A percentile compares a stretch with the other conserved stretches of the same genome.
These are phyloP conservation scores for Fusarium multiceps DNA, from an alignment of 2,329 filamentous ascomycete species.

Conservation along the genomic window DNA sequence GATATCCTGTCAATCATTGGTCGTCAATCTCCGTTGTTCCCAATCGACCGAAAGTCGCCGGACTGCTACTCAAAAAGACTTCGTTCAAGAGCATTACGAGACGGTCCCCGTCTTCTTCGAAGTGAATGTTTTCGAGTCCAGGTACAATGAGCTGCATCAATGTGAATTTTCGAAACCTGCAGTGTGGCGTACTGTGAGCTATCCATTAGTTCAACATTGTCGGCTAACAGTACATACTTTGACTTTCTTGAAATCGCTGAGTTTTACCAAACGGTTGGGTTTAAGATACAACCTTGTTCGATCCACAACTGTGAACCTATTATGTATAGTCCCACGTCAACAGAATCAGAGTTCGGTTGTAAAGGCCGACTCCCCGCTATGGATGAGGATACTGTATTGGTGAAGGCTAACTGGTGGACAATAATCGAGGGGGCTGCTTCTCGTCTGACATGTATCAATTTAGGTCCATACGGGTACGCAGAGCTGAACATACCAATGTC, in stretches of 20 bases:
- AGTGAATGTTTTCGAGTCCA: neutral
- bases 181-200: neutral
- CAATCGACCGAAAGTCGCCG: neutral
- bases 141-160: neutral
- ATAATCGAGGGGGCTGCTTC: neutral
- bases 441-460: neutral
- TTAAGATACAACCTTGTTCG: slow-evolving; percentile 3
- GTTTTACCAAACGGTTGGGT: slow-evolving; percentile 29
- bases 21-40: neutral
- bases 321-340: slow-evolving; percentile 3
- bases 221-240: neutral
- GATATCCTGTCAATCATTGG: neutral
- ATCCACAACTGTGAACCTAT: neutral
- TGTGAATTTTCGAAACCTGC: neutral
- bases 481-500: slow-evolving; percentile 7
- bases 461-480: neutral
- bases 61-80: neutral
- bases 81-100: neutral
- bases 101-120: neutral
- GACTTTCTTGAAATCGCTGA: neutral
- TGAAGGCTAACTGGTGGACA: neutral
- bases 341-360: slow-evolving; percentile 19
- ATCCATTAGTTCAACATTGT: slow-evolving; percentile 8
- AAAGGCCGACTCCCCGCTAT: slow-evolving; percentile 26
- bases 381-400: slow-evolving; percentile 2